Evolutionary conservation across 345 rosid species (phyloP).

Genomic region (Moricandia arvensis): DNA sequence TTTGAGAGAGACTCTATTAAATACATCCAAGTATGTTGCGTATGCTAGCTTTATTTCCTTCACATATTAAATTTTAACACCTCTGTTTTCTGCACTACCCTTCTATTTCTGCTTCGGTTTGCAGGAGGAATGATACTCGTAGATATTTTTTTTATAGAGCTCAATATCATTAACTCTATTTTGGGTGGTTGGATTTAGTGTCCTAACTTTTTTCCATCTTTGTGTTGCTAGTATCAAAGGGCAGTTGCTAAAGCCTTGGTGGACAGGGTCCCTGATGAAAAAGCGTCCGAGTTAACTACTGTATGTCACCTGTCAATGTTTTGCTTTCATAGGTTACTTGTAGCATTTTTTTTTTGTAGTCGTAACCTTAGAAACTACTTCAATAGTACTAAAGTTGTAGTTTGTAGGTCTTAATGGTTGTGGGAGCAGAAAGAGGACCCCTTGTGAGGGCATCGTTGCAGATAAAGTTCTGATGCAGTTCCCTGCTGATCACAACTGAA

Average conservation of each 20-base stretch:
- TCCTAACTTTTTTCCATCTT: conserved; percentile 19
- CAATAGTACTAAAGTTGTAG: no score
- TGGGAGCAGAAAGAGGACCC: no score
- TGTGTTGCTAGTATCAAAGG: conserved; percentile 73
- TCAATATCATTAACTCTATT: no score
- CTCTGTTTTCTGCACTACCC: neutral
- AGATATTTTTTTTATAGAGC: no score
- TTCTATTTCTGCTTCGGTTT: neutral
- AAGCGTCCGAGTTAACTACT: conserved; percentile 55
- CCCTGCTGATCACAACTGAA: no score
- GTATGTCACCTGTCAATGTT: conserved; percentile 46
- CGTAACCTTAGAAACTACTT: neutral
- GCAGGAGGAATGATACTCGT: no score
- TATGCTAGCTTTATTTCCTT: neutral
- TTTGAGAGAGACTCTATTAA: conserved; percentile 91
- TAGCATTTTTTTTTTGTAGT: neutral
- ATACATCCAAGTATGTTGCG: conserved; percentile 66
- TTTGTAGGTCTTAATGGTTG: no score
- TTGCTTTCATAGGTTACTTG: neutral
- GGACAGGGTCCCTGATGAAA: conserved; percentile 77
- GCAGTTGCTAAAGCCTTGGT: conserved; percentile 81
- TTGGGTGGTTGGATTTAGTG: neutral
- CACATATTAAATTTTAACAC: neutral
- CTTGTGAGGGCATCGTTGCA: no score
- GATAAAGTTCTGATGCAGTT: no score